These are phyloP conservation scores for Pseudocercospora cruenta DNA, from an alignment of 2,329 filamentous ascomycete genomes.

Conservation along the genomic window DNA sequence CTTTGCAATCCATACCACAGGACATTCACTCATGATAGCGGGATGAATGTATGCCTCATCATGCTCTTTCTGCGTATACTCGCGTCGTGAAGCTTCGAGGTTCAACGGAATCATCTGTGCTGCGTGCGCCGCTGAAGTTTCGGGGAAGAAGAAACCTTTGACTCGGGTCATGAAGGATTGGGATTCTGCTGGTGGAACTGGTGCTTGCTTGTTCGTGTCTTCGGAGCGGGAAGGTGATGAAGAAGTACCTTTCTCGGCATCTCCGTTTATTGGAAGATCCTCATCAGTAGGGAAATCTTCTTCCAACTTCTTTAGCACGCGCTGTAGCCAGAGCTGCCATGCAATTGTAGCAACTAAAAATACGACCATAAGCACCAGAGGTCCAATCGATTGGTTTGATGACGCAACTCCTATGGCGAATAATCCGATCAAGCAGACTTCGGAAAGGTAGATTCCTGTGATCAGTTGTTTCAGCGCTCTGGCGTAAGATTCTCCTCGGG, in stretches of 20 bases:
- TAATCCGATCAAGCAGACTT: constrained; percentile 51
- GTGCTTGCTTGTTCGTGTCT: too few species aligned
- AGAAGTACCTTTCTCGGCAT: too few species aligned
- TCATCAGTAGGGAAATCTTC: background rate
- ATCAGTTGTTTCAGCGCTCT: constrained; percentile 50
- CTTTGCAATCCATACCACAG: constrained; percentile 49
- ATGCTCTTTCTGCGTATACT: constrained; percentile 38
- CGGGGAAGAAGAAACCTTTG: constrained; percentile 31
- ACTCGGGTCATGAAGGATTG: constrained; percentile 21
- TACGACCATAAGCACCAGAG: constrained; percentile 46
- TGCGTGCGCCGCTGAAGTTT: constrained; percentile 31
- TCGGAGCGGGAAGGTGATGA: too few species aligned
- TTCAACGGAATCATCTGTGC: constrained; percentile 38
- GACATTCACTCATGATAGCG: constrained; percentile 45
- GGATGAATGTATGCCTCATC: constrained; percentile 51
- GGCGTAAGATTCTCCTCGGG: constrained; percentile 48
- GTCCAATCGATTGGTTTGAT: constrained; percentile 41
- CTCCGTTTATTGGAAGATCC: too few species aligned
- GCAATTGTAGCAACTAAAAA: constrained; percentile 45
- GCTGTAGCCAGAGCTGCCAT: constrained; percentile 44
- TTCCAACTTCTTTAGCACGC: constrained; percentile 36
- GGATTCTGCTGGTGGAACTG: too few species aligned
- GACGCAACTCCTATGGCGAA: constrained; percentile 45
- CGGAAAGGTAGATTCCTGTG: constrained; percentile 50
- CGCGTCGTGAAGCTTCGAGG: constrained; percentile 36